A percentile compares a stretch with the other conserved stretches of the same genome.
Conservation (phyloP, 129 eudicot species). For the Helichrysum umbraculigerum region DNA sequence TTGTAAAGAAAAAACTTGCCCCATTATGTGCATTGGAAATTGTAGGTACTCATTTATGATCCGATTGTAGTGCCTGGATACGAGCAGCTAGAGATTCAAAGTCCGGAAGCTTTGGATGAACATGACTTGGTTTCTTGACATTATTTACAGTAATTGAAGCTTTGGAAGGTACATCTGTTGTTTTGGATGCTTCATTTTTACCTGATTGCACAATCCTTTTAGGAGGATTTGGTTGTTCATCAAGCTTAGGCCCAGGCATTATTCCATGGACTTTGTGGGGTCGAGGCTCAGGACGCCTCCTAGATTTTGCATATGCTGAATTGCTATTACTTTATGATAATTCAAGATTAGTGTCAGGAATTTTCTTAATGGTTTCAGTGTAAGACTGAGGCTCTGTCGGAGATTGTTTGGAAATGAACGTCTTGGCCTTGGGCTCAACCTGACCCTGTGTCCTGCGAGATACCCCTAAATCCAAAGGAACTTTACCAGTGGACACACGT, state of each 20-base stretch:
- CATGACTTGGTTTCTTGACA: constrained; percentile 67
- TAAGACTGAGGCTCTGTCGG: background rate
- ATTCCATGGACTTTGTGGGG: background rate
- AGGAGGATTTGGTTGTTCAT: constrained; percentile 31
- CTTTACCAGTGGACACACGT: constrained; percentile 28
- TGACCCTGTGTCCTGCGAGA: constrained; percentile 68
- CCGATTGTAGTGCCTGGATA: constrained; percentile 44
- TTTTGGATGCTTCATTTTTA: constrained; percentile 26
- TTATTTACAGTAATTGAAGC: constrained; percentile 34
- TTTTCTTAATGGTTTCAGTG: background rate
- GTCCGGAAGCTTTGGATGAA: constrained; percentile 94
- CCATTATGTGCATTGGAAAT: constrained; percentile 3
- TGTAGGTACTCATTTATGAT: constrained; percentile 40
- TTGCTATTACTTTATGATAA: constrained; percentile 30
- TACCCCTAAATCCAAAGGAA: constrained; percentile 33
- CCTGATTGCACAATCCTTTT: constrained; percentile 27
- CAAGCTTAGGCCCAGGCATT: constrained; percentile 25
- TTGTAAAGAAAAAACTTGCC: background rate
- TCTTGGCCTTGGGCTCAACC: constrained; percentile 25
- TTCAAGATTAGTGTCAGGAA: background rate
- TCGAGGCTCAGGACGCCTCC: constrained; percentile 21
- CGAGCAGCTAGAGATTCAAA: constrained; percentile 60
- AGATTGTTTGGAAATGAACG: constrained; percentile 12
- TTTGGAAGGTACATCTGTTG: constrained; percentile 16
- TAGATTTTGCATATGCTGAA: constrained; percentile 21